Conservation (phyloP, 78 protist genomes). For the Anaeramoeba flamelloides region DNA sequence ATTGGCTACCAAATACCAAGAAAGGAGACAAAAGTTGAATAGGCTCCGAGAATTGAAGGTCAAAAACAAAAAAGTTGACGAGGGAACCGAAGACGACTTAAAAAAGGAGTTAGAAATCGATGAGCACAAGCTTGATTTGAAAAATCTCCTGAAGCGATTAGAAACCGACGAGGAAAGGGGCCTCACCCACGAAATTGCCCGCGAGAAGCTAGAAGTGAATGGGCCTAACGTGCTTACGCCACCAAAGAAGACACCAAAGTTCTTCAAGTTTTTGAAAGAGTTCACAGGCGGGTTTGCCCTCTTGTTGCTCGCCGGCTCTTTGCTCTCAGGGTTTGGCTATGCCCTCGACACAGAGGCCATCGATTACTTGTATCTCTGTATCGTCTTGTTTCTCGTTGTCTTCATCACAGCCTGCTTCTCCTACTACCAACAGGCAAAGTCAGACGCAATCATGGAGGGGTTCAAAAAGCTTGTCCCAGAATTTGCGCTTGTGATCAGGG, state of each 20-base stretch:
- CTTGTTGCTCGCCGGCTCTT: not conserved
- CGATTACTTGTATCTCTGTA: constrained; percentile 24
- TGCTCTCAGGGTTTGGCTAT: not conserved
- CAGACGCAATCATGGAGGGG: constrained; percentile 52
- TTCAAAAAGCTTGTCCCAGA: constrained; percentile 45
- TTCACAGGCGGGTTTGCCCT: not conserved
- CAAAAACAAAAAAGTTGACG: no score
- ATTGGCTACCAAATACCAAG: no score
- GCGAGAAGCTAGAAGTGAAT: not conserved
- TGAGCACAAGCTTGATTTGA: no score
- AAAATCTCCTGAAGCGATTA: no score
- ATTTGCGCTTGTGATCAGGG: constrained; percentile 41
- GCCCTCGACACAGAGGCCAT: not conserved
- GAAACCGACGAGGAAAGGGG: not conserved
- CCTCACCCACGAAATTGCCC: not conserved
- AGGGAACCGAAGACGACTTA: no score
- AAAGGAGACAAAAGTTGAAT: no score
- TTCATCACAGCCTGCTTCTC: constrained; percentile 54
- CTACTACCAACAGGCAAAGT: constrained; percentile 53
- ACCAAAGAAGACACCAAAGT: not conserved
- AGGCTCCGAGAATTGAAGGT: no score
- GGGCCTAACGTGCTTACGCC: not conserved
- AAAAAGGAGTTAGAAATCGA: no score
- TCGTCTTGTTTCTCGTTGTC: constrained; percentile 64
- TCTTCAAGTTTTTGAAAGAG: not conserved